phyloP scores from a whole-genome alignment of 2,329 filamentous ascomycete species.

The Fusarium sp. region DNA sequence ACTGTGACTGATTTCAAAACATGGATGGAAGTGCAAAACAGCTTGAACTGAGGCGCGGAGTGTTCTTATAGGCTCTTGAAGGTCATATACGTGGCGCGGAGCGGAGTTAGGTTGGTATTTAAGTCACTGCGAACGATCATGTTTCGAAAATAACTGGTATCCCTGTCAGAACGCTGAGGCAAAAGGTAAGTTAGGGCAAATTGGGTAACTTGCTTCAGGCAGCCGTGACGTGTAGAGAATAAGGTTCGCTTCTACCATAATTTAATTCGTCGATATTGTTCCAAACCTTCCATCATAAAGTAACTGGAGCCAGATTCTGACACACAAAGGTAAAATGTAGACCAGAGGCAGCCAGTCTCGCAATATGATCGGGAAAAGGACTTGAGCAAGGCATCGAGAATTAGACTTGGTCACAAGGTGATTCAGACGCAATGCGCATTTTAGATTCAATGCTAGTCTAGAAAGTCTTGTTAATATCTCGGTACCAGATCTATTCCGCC shows the following conservation, averaged over 20 bases:
- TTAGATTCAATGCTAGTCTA: neutral
- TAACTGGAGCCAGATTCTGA: no score
- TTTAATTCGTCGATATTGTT: neutral
- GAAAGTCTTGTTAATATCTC: fast-evolving
- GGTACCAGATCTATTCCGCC: neutral
- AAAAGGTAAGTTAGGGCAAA: fast-evolving
- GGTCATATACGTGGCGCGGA: neutral
- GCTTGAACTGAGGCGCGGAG: neutral
- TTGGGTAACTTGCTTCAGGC: neutral
- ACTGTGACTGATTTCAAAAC: neutral
- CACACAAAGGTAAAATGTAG: neutral
- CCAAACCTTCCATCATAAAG: no score
- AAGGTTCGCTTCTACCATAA: neutral
- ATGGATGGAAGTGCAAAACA: no score
- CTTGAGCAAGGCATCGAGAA: neutral
- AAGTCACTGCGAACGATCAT: no score
- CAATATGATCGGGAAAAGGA: no score
- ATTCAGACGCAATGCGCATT: neutral
- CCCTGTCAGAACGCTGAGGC: no score
- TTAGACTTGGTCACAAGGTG: neutral
- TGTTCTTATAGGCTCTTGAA: no score
- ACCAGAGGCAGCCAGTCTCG: no score
- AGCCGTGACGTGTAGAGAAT: neutral
- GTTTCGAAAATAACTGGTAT: no score
- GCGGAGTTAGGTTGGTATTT: neutral